Evolutionary conservation across 2,329 filamentous ascomycete genomes (phyloP), one percentile per base, ranked within the genome.

Genomic region (Colletotrichum tabaci): DNA sequence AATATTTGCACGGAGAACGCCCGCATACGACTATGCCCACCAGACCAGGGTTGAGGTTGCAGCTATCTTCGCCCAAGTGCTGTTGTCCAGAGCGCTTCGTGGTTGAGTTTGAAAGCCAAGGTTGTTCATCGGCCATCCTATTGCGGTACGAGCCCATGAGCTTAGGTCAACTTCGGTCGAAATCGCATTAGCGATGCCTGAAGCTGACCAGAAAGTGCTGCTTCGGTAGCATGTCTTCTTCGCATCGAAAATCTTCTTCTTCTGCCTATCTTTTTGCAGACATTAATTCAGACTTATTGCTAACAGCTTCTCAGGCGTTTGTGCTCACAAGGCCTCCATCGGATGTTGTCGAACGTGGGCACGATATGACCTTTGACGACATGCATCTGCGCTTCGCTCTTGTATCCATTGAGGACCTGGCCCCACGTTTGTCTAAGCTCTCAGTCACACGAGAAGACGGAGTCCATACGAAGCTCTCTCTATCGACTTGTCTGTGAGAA

Each of bases 81-180:
- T 21, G 23, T 16, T 52, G 10, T 44, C 42, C 16, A 46, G 18
- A 70, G 26, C 9, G 38, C 63, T 49, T 50, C 42, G 50, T 49
- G 50, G 61, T 61, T 67, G n/a, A 12, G 50, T 50, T 40, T 61
- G 40, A 57, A 49, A 50, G 44, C 35, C 38, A 7, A 8, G 16
- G 15, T 26, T 4, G 44, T 38, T 57, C 56, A 62, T 71, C 56
- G 56, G 57, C 67, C 18, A 67, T 71, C 50, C 56, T 57, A 61
- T 49, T 38, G 13, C 15, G 13, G 61, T 49, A 56, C 42, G 50
- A 66, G 35, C 62, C 40, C 55, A 42, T 42, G 42, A 9, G 26
- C 47, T 42, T 35, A 10, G 26, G 23, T 10, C 26, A 9, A 8
- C 8, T 46, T n/a, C 18, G 26, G 8, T 53, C 50, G 50, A 53